Conservation (phyloP, 257 asterid genomes). For the Nicotiana knightiana region DNA sequence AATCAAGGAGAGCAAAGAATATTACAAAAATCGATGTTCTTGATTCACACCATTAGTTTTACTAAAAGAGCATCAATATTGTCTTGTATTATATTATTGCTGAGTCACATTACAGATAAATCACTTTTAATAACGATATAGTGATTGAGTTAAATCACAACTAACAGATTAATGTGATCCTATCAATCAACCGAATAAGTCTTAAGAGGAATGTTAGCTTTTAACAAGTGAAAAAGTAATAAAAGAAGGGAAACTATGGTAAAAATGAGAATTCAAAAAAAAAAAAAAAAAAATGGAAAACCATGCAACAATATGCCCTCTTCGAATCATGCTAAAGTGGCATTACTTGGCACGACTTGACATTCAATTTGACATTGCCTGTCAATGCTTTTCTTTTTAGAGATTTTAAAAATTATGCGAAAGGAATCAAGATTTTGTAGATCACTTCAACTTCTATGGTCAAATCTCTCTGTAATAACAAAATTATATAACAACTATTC, state of each 20-base stretch:
- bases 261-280: neutral
- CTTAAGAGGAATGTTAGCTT: neutral
- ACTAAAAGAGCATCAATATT: neutral
- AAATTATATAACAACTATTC: no score
- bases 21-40: neutral
- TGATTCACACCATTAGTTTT: neutral
- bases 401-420: no score
- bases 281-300: neutral
- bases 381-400: neutral
- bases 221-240: neutral
- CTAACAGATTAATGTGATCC: neutral
- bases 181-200: neutral
- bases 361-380: neutral
- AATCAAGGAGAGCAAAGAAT: neutral
- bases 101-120: neutral
- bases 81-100: neutral
- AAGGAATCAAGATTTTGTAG: neutral
- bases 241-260: neutral
- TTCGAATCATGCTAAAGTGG: neutral
- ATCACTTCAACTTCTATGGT: neutral
- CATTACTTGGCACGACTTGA: neutral
- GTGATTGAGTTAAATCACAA: neutral
- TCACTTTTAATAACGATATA: neutral
- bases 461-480: no score
- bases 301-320: neutral